Base-by-base conservation (phyloP, 176 grass and related monocot species). In the Themeda triandra region DNA sequence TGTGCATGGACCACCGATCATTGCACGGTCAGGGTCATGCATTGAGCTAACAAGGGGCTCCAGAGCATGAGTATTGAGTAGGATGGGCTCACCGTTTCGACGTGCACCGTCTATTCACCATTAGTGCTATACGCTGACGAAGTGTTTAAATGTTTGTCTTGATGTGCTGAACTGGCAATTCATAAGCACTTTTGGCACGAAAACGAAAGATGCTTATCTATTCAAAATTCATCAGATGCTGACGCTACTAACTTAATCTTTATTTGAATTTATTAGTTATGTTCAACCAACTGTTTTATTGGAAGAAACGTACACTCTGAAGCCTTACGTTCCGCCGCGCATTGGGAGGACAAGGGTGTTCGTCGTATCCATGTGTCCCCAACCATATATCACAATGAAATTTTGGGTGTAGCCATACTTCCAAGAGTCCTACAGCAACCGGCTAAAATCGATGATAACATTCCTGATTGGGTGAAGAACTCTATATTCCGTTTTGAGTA, bases 1-100 rank as follows among this genome's bases (percentile, higher is more conserved):
- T 75, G 48, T 44, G 46, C 35, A 87, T 87, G 75, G 78, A 45
- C 78, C 72, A 27, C 44, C 60, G 33, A 89, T 82, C 44, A 72
- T 86, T 77, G 83, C 29, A 71, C 19, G 14, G 15, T 33, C 23
- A 36, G 53, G 53, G 19, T 23, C 53, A 56, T 56, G 19, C 19
- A 8, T 56, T 56, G 7, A 56, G 19, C 53, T 56, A 56, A 21
- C 53, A 23, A 72, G 7, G n/a, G n/a, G n/a, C n/a, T n/a, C n/a
- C n/a, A n/a, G n/a, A n/a, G n/a, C n/a, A n/a, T n/a, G n/a, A n/a
- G n/a, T n/a, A n/a, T 4, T 13, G 11, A 23, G n/a, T 65, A 79
- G 63, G 27, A n/a, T 40, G 78, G 70, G 45, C 56, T 88, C 62
- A 9, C 9, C 28, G 24, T 69, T 45, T 56, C 53, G 53, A 23